Evolutionary conservation across 805 yeast genomes (phyloP), one percentile per base, ranked within the genome.

Genomic region (Jamesozyma lodderae): DNA sequence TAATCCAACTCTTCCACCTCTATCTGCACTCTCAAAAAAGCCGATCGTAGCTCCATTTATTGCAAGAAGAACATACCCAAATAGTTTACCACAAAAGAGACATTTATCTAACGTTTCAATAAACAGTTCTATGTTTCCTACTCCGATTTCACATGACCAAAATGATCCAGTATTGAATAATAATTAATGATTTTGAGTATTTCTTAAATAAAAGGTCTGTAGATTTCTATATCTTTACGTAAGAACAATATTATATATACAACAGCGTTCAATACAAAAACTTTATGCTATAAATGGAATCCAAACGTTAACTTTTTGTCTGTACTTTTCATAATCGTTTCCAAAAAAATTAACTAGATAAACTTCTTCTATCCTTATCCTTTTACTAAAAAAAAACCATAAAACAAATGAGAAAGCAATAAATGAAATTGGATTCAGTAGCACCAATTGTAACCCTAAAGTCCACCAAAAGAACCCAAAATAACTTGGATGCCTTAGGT

Each of bases 381-480:
- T 68, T 9, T 60, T 55, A 6, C 59, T 59, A 65, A 92, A 92
- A 53, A 92, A 92, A 24, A 58, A 51, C 72, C 78, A 77, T 16
- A 92, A 64, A 3, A 77, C 71, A n/a, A 60, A 45, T 0, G 68
- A 50, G 43, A 87, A 92, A 0, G 69, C 63, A 1, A 67, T 35
- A 2, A 73, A 50, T 1, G 86, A 68, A 0, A 85, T 33, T 6
- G 82, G 77, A 60, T 87, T 92, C 32, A 75, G 60, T 41, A 90
- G 59, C 42, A 80, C 46, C 33, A 92, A 18, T 55, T 90, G 95
- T 1, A 86, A 69, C 0, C 96, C 96, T 3, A 88, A 47, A 11
- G 94, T 90, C 96, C 97, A 92, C 75, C 86, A 77, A 53, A 77
- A 88, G 57, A 82, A 92, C 0, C 96, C 98, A 29, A 77, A 71